Percentiles rank a stretch among this genome's conserved stretches.
Conservation (phyloP, 306 rosid genomes). For the Corylus heterophylla region DNA sequence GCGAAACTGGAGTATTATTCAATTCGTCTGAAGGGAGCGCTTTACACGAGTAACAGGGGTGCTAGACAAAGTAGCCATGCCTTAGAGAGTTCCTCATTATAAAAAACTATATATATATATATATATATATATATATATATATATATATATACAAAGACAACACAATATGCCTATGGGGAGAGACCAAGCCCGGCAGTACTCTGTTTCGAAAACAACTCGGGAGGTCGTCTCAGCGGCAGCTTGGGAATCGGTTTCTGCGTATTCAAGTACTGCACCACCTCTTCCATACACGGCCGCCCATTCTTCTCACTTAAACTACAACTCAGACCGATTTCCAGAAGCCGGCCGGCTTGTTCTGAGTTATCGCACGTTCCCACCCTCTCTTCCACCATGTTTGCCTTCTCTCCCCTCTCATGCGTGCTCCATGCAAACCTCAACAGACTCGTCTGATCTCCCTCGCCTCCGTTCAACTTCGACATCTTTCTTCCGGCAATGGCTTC, state of each 20-base stretch:
- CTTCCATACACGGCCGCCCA: constrained; percentile 19
- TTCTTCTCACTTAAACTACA: not conserved
- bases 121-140: too few relatives aligned
- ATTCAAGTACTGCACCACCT: constrained; percentile 7
- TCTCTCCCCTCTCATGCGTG: constrained; percentile 1
- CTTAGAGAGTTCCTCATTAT: too few relatives aligned
- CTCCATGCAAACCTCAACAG: not conserved
- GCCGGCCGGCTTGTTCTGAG: not conserved
- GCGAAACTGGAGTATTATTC: too few relatives aligned
- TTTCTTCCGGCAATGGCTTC: constrained; percentile 8
- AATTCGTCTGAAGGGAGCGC: too few relatives aligned
- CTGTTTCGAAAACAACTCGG: not conserved
- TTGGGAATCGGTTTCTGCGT: not conserved
- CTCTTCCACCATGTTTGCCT: constrained; percentile 9
- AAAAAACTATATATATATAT: too few relatives aligned
- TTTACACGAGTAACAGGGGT: too few relatives aligned
- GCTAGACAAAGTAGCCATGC: too few relatives aligned
- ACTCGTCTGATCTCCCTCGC: not conserved
- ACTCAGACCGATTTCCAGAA: constrained; percentile 8
- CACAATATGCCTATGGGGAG: too few relatives aligned
- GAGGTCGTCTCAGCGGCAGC: not conserved
- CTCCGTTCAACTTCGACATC: not conserved
- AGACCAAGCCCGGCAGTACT: too few relatives aligned
- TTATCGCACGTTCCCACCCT: not conserved
- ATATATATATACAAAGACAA: too few relatives aligned